Conservation (phyloP, 176 grass and related monocot species). For the Juncus effusus region DNA sequence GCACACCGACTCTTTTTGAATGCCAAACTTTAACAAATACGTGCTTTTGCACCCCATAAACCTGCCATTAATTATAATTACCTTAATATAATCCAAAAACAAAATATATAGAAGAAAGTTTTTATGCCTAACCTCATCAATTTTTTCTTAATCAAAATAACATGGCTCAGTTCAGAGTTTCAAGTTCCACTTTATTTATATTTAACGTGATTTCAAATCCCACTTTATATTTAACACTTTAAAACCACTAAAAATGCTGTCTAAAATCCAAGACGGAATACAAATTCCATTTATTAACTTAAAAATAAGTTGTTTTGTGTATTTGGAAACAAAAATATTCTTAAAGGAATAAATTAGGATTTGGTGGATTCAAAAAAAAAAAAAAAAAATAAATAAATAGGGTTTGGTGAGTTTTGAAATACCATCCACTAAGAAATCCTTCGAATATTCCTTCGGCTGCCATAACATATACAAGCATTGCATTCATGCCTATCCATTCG, state of each 20-base stretch:
- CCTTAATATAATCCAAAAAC: background rate
- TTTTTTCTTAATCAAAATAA: too few species aligned
- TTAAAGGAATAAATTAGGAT: background rate
- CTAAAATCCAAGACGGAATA: too few species aligned
- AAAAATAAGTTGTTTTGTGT: too few species aligned
- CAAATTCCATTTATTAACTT: background rate
- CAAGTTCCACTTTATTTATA: background rate
- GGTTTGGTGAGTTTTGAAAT: slow-evolving; percentile 15
- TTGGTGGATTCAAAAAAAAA: background rate
- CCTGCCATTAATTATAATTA: slow-evolving; percentile 30
- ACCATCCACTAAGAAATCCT: slow-evolving; percentile 94
- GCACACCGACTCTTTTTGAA: slow-evolving; percentile 62
- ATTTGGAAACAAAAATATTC: background rate
- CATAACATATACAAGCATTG: slow-evolving; percentile 97
- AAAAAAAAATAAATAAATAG: background rate
- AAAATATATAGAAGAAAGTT: background rate
- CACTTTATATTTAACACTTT: background rate
- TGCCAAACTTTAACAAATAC: slow-evolving; percentile 74
- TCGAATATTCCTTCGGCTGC: slow-evolving; percentile 90
- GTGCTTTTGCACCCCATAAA: slow-evolving; percentile 90
- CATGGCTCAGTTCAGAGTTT: background rate
- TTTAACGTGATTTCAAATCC: background rate
- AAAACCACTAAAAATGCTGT: too few species aligned
- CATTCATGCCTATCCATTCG: slow-evolving; percentile 90
- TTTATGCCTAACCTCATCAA: background rate